Conservation (phyloP, 768 basidiomycete species). For the Coprinopsis sp. region DNA sequence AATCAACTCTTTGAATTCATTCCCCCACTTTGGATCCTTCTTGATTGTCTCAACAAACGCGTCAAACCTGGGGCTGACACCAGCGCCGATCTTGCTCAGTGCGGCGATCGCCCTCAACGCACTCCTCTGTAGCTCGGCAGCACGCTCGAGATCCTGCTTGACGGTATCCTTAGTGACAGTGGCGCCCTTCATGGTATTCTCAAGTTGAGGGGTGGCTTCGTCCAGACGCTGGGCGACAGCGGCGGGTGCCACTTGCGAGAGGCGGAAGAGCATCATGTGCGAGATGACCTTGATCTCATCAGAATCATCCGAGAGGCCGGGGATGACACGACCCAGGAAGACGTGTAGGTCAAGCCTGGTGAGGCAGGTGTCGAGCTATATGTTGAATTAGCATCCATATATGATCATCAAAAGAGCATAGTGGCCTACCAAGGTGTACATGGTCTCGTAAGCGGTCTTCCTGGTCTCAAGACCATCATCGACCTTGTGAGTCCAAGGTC, state of each 20-base stretch:
- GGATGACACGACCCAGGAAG: conserved; percentile 76
- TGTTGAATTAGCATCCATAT: not conserved
- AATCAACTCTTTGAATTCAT: conserved; percentile 62
- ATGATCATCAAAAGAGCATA: not conserved
- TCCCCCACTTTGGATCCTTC: conserved; percentile 61
- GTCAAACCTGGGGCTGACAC: conserved; percentile 74
- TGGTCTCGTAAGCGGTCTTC: conserved; percentile 96
- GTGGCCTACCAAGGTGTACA: conserved; percentile 83
- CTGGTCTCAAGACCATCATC: conserved; percentile 96
- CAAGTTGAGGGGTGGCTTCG: conserved; percentile 76
- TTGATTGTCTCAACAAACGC: conserved; percentile 69
- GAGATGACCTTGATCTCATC: conserved; percentile 98
- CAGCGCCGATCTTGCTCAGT: conserved; percentile 67
- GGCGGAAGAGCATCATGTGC: conserved; percentile 91
- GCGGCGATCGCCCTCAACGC: conserved; percentile 85
- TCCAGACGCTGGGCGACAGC: conserved; percentile 81
- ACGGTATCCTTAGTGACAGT: conserved; percentile 92
- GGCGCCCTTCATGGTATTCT: conserved; percentile 86
- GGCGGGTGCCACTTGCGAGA: conserved; percentile 81
- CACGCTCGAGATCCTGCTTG: conserved; percentile 85
- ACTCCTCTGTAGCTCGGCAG: conserved; percentile 87
- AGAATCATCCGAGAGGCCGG: conserved; percentile 81
- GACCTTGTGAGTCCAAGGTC: conserved; percentile 94
- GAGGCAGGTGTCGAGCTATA: conserved; percentile 86
- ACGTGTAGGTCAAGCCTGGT: conserved; percentile 81